Percentiles rank a stretch among this genome's conserved stretches.
Evolutionary conservation across 495 filamentous ascomycete species (phyloP).

Genomic region (Clavariopsis aquatica): DNA sequence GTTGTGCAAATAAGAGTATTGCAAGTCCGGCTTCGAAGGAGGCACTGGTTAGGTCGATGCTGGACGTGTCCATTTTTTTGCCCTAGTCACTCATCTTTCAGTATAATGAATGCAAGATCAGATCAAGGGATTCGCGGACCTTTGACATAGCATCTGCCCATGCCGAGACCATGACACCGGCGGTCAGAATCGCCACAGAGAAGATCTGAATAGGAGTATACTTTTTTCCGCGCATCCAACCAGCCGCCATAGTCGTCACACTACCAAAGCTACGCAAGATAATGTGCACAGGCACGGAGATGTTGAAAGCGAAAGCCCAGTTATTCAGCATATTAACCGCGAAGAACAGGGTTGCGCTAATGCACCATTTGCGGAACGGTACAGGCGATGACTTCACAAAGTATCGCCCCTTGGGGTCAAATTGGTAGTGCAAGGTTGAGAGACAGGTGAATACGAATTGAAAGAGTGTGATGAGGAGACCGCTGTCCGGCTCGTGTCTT

Average conservation of each 20-base stretch:
- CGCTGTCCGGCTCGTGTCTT: slow-evolving; percentile 47
- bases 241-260: slow-evolving; percentile 87
- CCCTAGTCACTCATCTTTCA: too few relatives aligned
- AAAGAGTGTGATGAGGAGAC: slow-evolving; percentile 84
- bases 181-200: slow-evolving; percentile 76
- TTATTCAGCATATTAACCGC: slow-evolving; percentile 94
- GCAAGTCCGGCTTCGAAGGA: slow-evolving; percentile 73
- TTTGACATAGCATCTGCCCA: slow-evolving; percentile 84
- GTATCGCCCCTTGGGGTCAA: slow-evolving; percentile 64
- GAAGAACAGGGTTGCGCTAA: slow-evolving; percentile 90
- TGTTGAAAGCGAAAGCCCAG: slow-evolving; percentile 94
- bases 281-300: slow-evolving; percentile 95
- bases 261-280: slow-evolving; percentile 93
- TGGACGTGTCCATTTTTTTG: slow-evolving; percentile 40
- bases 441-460: slow-evolving; percentile 86
- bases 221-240: slow-evolving; percentile 77
- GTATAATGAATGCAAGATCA: too few relatives aligned
- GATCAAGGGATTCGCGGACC: too few relatives aligned
- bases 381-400: slow-evolving; percentile 77
- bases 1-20: slow-evolving; percentile 84
- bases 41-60: slow-evolving; percentile 34
- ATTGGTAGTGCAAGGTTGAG: slow-evolving; percentile 66
- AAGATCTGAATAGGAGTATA: slow-evolving; percentile 79
- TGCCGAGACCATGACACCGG: slow-evolving; percentile 82
- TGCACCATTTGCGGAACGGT: slow-evolving; percentile 78